Conservation (phyloP, 2,329 filamentous ascomycete species). For the Aspergillus tubingensis region DNA sequence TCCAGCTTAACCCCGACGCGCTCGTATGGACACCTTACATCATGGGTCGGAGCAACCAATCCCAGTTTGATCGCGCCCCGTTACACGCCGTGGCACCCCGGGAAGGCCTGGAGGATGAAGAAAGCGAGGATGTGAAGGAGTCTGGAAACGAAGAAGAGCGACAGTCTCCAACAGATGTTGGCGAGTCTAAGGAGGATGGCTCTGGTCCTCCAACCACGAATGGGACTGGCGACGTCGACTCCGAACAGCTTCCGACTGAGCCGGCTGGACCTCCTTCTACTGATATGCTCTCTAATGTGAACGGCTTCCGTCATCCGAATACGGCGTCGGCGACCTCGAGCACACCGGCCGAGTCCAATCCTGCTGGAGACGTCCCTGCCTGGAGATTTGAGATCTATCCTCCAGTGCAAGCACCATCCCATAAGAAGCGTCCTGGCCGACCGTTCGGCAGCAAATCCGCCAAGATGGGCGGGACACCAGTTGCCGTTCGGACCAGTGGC, state of each 20-base stretch:
- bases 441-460: conserved; percentile 37
- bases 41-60: conserved; percentile 83
- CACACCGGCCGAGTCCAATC: conserved; percentile 25
- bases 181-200: conserved; percentile 16
- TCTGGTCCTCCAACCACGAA: conserved; percentile 17
- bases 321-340: conserved; percentile 19
- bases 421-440: conserved; percentile 42
- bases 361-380: conserved; percentile 41
- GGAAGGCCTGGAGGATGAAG: conserved; percentile 57
- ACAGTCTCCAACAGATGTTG: conserved; percentile 8
- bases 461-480: conserved; percentile 33
- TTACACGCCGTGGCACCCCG: conserved; percentile 85
- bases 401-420: conserved; percentile 39
- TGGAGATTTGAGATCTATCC: conserved; percentile 48
- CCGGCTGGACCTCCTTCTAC: conserved; percentile 42
- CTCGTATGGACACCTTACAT: conserved; percentile 96
- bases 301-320: conserved; percentile 29
- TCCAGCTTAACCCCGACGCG: conserved; percentile 75
- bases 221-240: conserved; percentile 15
- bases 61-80: conserved; percentile 79
- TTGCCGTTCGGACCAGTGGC: conserved; percentile 35
- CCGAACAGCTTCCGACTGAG: conserved; percentile 25
- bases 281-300: conserved; percentile 27
- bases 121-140: conserved; percentile 31
- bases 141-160: conserved; percentile 23